Conservation (phyloP, 2,329 filamentous ascomycete species). For the Calycina herbarum region DNA sequence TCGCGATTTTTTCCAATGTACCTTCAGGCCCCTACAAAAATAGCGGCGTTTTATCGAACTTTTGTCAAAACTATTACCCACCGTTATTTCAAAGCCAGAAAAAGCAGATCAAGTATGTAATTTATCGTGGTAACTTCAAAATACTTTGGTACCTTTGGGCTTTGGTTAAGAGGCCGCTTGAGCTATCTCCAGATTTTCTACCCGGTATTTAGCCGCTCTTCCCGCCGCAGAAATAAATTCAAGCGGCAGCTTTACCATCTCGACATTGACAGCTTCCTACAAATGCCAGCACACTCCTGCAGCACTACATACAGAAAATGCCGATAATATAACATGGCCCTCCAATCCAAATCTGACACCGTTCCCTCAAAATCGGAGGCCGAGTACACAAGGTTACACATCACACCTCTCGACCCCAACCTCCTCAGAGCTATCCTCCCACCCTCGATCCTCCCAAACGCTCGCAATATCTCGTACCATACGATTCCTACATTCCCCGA, state of each 20-base stretch:
- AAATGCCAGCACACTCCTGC: not conserved
- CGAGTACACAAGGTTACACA: slow-evolving; percentile 67
- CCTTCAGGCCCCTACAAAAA: no score
- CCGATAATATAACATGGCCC: slow-evolving; percentile 9
- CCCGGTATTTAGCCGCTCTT: not conserved
- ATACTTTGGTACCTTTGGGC: no score
- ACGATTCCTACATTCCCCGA: slow-evolving; percentile 85
- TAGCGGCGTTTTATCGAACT: no score
- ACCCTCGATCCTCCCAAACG: slow-evolving; percentile 61
- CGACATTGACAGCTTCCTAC: not conserved
- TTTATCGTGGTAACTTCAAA: no score
- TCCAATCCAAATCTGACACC: not conserved
- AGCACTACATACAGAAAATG: not conserved
- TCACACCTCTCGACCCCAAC: slow-evolving; percentile 78
- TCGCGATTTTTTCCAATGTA: no score
- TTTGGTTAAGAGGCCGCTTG: no score
- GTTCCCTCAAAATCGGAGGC: slow-evolving; percentile 1
- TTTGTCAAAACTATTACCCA: no score
- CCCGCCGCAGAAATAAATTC: not conserved
- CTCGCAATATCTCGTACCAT: slow-evolving; percentile 87
- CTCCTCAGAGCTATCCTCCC: slow-evolving; percentile 73
- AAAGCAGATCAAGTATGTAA: no score
- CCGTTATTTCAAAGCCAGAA: no score
- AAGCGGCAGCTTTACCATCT: not conserved
- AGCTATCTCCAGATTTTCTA: no score